Conservation (phyloP, 768 basidiomycete species). For the Lactarius hengduanensis region DNA sequence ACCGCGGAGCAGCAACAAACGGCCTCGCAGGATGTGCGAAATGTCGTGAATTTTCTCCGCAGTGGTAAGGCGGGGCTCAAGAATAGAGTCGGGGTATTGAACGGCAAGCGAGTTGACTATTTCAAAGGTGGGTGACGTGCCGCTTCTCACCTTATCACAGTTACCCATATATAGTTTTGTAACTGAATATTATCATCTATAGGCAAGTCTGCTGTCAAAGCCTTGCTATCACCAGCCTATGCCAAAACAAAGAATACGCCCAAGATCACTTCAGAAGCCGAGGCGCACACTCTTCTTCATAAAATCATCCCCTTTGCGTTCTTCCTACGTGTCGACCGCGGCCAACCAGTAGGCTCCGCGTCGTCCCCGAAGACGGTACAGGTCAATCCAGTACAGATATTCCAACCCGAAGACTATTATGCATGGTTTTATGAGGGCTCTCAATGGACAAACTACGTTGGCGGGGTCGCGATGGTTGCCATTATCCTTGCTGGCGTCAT, state of each 20-base stretch:
- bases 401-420: constrained; percentile 80
- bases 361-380: constrained; percentile 78
- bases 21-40: constrained; percentile 77
- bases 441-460: constrained; percentile 89
- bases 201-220: constrained; percentile 95
- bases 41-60: constrained; percentile 84
- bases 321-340: constrained; percentile 89
- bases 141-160: neutral
- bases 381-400: constrained; percentile 78
- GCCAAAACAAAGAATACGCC: constrained; percentile 80
- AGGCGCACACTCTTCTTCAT: constrained; percentile 66
- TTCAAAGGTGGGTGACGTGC: constrained; percentile 81
- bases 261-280: constrained; percentile 67
- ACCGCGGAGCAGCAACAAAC: constrained; percentile 70
- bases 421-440: constrained; percentile 97
- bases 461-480: constrained; percentile 86
- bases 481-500: constrained; percentile 96
- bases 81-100: constrained; percentile 83
- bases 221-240: constrained; percentile 90
- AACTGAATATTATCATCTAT: constrained; percentile 12
- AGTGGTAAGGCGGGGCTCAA: constrained; percentile 86
- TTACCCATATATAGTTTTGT: constrained; percentile 19
- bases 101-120: constrained; percentile 94
- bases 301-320: constrained; percentile 81
- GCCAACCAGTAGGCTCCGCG: constrained; percentile 56